Evolutionary conservation across 1,284 basidiomycete genomes (phyloP).

Genomic region (Papiliotrema laurentii): DNA sequence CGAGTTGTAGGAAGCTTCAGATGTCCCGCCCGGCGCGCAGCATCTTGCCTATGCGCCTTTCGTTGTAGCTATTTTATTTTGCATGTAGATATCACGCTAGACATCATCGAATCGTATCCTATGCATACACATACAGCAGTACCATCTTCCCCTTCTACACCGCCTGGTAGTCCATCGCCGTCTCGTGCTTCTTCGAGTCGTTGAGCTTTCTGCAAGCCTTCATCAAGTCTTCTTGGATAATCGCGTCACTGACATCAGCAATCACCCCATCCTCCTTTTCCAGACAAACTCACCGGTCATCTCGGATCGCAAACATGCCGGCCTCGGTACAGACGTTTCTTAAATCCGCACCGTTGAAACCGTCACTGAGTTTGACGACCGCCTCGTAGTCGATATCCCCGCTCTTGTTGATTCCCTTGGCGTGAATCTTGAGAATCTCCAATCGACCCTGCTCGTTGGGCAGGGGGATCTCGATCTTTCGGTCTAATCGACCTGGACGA

Average conservation of each 20-base stretch:
- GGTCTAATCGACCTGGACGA: conserved; percentile 90
- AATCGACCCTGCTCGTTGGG: conserved; percentile 92
- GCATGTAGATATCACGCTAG: neutral
- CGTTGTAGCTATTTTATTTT: neutral
- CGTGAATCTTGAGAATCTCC: conserved; percentile 98
- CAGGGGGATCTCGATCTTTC: conserved; percentile 97
- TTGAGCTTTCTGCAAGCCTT: conserved; percentile 97
- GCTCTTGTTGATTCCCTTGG: conserved; percentile 87
- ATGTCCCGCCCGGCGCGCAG: too few species aligned
- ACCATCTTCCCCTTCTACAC: conserved; percentile 15
- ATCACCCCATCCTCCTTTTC: neutral
- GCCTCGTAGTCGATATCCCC: conserved; percentile 96
- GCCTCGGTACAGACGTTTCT: conserved; percentile 97
- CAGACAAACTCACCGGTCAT: conserved; percentile 65
- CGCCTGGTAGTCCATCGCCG: conserved; percentile 54
- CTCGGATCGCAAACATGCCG: conserved; percentile 98
- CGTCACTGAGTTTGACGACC: conserved; percentile 91
- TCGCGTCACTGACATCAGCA: conserved; percentile 62
- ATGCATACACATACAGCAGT: too few species aligned
- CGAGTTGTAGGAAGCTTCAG: neutral
- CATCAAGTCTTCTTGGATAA: conserved; percentile 90
- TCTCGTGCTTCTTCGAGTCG: conserved; percentile 94
- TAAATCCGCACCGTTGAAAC: conserved; percentile 92
- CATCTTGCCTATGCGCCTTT: too few species aligned
- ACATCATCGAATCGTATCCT: neutral